Evolutionary conservation across 1,139 yeast species (phyloP), one percentile per base, ranked within the genome.

Genomic region (Saccharomyces hybrid): DNA sequence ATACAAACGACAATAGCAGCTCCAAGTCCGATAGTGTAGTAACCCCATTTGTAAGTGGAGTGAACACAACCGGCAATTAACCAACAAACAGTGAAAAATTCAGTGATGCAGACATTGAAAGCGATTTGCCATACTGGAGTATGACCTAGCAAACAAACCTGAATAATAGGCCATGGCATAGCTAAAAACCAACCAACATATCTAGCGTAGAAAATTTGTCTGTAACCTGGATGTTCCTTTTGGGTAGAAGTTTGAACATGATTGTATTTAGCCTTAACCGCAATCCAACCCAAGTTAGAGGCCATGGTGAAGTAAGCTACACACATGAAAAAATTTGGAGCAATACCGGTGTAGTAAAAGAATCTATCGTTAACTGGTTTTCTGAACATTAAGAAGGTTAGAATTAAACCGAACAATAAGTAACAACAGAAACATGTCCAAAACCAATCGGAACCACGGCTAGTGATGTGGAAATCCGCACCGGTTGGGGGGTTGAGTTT

Each of bases 101-200:
- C 82, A 53, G 77, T 74, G 28, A 77, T 66, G 54, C 79, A 70
- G 48, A 79, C 65, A 49, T 77, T 72, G 64, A 73, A 71, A 42
- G 73, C 64, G 54, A 72, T 70, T 50, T 74, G 71, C 56, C 74
- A 68, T 62, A 71, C 60, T 27, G 73, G 63, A 47, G 79, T 70
- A 59, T 74, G 74, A 51, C 79, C 75, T 34, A 80, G 68, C 51
- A 79, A 69, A 53, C 78, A 80, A 53, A 79, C 72, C 52, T 78
- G 75, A 52, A 77, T 65, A 56, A 82, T 69, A 46, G 76, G 75
- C 61, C 79, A 74, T 55, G 87, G 86, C 74, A 79, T 79, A 34
- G 82, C 75, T 65, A 83, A 71, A 70, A 84, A 83, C 84, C 86
- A 85, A 53, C 85, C 89, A 62, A 85, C 75, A 64, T 75, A 84